These are phyloP conservation scores for Onygena corvina DNA, from an alignment of 2,329 filamentous ascomycete species.

Conservation along the genomic window DNA sequence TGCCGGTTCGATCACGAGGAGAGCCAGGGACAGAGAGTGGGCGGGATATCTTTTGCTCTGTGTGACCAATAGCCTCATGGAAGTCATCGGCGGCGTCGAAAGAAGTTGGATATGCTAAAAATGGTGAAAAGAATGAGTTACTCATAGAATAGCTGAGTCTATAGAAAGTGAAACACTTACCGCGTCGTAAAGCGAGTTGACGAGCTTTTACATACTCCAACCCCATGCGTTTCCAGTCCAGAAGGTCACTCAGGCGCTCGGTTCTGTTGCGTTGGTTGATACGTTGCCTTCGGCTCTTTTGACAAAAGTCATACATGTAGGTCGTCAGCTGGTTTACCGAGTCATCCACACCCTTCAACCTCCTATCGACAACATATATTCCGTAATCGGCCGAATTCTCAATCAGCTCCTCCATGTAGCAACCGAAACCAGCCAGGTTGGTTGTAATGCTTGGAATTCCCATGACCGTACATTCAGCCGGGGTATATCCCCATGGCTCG, in stretches of 20 bases:
- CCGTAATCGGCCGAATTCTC: conserved; percentile 97
- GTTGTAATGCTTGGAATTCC: conserved; percentile 97
- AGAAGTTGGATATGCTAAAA: conserved; percentile 79
- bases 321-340: conserved; percentile 89
- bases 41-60: conserved; percentile 88
- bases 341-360: conserved; percentile 90
- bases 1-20: conserved; percentile 76
- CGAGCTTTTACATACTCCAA: conserved; percentile 98
- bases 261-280: conserved; percentile 98
- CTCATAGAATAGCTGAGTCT: neutral
- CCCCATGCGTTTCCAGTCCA: conserved; percentile 99
- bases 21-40: conserved; percentile 91
- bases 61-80: conserved; percentile 80
- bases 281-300: conserved; percentile 86
- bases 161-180: conserved; percentile 20
- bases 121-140: neutral
- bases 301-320: conserved; percentile 86
- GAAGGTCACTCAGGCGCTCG: conserved; percentile 81
- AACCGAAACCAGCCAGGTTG: conserved; percentile 93
- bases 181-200: conserved; percentile 74
- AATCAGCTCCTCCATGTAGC: conserved; percentile 98
- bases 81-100: conserved; percentile 68
- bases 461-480: conserved; percentile 97
- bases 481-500: conserved; percentile 98
- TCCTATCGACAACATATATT: conserved; percentile 96